Evolutionary conservation across 768 basidiomycete species (phyloP).

Genomic region (Collybia sordida): DNA sequence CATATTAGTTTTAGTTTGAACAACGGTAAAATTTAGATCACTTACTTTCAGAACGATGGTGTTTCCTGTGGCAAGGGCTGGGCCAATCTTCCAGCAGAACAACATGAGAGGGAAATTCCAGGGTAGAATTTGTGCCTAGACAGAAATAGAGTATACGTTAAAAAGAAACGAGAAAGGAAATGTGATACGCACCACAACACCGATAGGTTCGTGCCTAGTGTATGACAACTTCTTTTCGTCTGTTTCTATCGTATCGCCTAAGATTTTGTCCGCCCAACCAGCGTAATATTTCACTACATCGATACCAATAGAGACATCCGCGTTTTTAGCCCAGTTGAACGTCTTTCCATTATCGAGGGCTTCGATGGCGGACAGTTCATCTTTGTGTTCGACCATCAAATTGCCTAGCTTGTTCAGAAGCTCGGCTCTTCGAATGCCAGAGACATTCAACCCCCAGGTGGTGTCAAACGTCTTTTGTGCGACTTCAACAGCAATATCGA

Average conservation of each 20-base stretch:
- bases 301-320: conserved; percentile 27
- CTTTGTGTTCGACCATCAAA: conserved; percentile 46
- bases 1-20: not conserved
- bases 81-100: conserved; percentile 76
- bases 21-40: not conserved
- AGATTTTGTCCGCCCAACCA: conserved; percentile 54
- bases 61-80: conserved; percentile 84
- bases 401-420: conserved; percentile 50
- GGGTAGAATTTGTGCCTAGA: conserved; percentile 28
- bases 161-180: not conserved
- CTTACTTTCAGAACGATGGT: conserved; percentile 63
- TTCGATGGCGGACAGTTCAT: conserved; percentile 51
- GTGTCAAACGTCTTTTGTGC: conserved; percentile 43
- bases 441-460: conserved; percentile 50
- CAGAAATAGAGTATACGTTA: conserved; percentile 22
- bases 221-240: conserved; percentile 1
- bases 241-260: conserved; percentile 1
- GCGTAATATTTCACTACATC: conserved; percentile 50
- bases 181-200: conserved; percentile 4
- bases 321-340: conserved; percentile 18
- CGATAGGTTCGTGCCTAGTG: conserved; percentile 2
- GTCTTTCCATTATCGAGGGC: conserved; percentile 45
- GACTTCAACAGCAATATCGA: conserved; percentile 70
- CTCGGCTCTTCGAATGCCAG: conserved; percentile 36
- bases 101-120: conserved; percentile 64